Percentiles rank a stretch among this genome's conserved stretches.
Evolutionary conservation across 257 asterid species (phyloP).

Genomic region (Penstemon davidsonii): DNA sequence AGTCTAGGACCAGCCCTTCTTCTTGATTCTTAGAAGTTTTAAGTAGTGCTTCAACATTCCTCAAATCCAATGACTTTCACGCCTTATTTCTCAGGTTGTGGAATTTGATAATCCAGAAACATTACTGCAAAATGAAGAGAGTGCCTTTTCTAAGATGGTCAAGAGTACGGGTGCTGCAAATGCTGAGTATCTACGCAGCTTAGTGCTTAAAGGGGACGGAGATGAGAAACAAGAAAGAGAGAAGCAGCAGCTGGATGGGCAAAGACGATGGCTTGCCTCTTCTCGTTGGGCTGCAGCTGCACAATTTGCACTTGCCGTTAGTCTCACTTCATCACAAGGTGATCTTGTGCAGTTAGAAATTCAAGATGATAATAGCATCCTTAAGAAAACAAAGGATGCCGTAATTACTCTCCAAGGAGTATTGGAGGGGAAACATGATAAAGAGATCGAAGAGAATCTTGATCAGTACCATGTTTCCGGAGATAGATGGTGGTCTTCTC

Average conservation of each 20-base stretch:
- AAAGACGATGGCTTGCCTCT: conserved; percentile 86
- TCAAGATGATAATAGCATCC: conserved; percentile 54
- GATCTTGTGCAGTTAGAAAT: conserved; percentile 74
- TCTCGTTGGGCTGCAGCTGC: conserved; percentile 97
- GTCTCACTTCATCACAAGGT: conserved; percentile 83
- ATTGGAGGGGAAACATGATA: conserved; percentile 87
- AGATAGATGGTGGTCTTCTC: conserved; percentile 93
- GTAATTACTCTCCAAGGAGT: conserved; percentile 85
- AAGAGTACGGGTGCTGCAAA: conserved; percentile 95
- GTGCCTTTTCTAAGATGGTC: conserved; percentile 95
- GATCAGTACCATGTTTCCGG: conserved; percentile 65
- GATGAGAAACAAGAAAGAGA: conserved; percentile 39
- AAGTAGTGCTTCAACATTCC: neutral
- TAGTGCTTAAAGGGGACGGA: conserved; percentile 51
- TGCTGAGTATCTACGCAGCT: conserved; percentile 77
- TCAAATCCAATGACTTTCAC: too few species aligned
- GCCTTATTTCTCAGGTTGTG: conserved; percentile 49
- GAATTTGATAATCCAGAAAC: conserved; percentile 80
- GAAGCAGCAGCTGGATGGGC: conserved; percentile 61
- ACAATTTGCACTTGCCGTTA: conserved; percentile 79
- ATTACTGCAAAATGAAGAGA: conserved; percentile 61
- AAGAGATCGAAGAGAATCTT: conserved; percentile 69
- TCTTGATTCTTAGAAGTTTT: neutral
- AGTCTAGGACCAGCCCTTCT: too few species aligned
- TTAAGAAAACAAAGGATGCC: conserved; percentile 81